Evolutionary conservation across 495 filamentous ascomycete genomes (phyloP).

Genomic region (Tuber umbilicatum): DNA sequence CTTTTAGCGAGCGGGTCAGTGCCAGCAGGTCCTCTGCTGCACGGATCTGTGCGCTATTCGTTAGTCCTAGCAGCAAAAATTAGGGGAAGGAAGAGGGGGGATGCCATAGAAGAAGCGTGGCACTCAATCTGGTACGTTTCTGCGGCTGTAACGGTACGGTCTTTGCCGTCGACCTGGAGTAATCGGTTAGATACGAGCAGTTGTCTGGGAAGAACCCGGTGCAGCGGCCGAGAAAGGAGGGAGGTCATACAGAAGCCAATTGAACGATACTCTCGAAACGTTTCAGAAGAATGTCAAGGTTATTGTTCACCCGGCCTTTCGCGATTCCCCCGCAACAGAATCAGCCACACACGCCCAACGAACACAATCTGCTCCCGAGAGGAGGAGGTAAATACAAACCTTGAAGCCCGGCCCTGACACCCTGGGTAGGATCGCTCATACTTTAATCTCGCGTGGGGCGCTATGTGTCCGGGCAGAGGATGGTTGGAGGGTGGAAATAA

Average conservation of each 20-base stretch:
- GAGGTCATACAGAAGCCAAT: slow-evolving; percentile 48
- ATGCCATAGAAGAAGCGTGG: slow-evolving; percentile 58
- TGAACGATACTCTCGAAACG: slow-evolving; percentile 59
- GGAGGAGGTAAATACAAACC: slow-evolving; percentile 10
- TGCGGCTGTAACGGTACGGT: slow-evolving; percentile 51
- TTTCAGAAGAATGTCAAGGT: slow-evolving; percentile 53
- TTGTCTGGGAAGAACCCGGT: background rate
- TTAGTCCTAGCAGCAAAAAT: background rate
- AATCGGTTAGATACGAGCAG: slow-evolving; percentile 11
- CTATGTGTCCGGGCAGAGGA: background rate
- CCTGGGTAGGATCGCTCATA: slow-evolving; percentile 27
- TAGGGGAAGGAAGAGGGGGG: slow-evolving; percentile 7
- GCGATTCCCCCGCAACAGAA: background rate
- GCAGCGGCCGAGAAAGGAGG: background rate
- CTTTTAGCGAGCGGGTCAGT: slow-evolving; percentile 60
- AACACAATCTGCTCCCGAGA: background rate
- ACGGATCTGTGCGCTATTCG: slow-evolving; percentile 48
- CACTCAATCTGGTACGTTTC: slow-evolving; percentile 59
- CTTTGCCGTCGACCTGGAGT: slow-evolving; percentile 43
- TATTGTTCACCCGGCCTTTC: slow-evolving; percentile 51
- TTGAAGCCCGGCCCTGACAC: slow-evolving; percentile 30
- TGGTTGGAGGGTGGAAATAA: too few species aligned
- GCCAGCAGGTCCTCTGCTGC: slow-evolving; percentile 60
- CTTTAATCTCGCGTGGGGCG: background rate
- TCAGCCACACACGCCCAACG: slow-evolving; percentile 5